These are phyloP conservation scores for Triglochin maritima DNA, from an alignment of 106 monocot genomes.

Conservation along the genomic window DNA sequence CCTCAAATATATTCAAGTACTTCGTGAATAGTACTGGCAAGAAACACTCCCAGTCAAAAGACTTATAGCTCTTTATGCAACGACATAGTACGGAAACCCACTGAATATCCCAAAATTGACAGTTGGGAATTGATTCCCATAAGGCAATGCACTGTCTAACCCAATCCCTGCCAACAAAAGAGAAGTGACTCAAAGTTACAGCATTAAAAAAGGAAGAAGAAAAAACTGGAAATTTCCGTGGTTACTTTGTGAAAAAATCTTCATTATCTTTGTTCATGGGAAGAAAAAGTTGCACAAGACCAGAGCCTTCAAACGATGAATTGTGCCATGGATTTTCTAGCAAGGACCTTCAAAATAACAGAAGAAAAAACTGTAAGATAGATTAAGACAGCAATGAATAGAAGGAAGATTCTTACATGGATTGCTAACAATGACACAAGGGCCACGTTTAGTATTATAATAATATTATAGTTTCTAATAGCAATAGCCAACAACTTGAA, in stretches of 20 bases:
- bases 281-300: slow-evolving; percentile 82
- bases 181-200: not conserved
- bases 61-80: slow-evolving; percentile 66
- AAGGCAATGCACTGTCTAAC: slow-evolving; percentile 52
- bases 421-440: not conserved
- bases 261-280: slow-evolving; percentile 64
- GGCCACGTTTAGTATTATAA: too few species aligned
- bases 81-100: slow-evolving; percentile 76
- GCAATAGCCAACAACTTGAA: too few species aligned
- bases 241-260: slow-evolving; percentile 65
- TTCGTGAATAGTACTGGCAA: slow-evolving; percentile 59
- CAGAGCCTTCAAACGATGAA: slow-evolving; percentile 83
- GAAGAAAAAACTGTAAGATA: slow-evolving; percentile 5
- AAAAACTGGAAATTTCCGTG: not conserved
- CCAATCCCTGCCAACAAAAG: slow-evolving; percentile 50
- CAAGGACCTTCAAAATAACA: slow-evolving; percentile 30
- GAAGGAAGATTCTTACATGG: not conserved
- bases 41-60: slow-evolving; percentile 78
- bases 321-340: slow-evolving; percentile 99
- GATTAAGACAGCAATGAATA: not conserved
- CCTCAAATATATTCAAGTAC: slow-evolving; percentile 97
- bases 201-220: not conserved
- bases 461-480: too few species aligned
- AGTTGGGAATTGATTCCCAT: slow-evolving; percentile 84
- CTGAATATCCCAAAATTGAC: slow-evolving; percentile 95